Evolutionary conservation across 2,329 filamentous ascomycete species (phyloP).

Genomic region (Talaromyces verruculosus): DNA sequence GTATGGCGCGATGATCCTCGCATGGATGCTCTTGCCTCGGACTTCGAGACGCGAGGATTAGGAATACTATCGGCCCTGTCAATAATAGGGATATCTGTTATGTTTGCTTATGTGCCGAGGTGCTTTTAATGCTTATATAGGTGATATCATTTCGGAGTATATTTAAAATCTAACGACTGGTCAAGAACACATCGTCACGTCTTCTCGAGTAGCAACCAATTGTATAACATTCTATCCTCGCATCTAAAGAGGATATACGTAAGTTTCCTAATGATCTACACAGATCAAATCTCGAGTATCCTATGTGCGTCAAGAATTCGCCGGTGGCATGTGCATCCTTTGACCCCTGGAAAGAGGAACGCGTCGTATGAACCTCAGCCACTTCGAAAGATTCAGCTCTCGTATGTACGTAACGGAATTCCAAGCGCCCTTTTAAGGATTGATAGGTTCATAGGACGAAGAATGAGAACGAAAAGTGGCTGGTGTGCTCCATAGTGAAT

Average conservation of each 20-base stretch:
- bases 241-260: neutral
- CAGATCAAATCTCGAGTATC: neutral
- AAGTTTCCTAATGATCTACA: neutral
- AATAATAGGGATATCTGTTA: neutral
- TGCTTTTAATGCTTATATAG: neutral
- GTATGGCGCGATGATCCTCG: conserved; percentile 55
- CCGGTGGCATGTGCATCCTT: conserved; percentile 3
- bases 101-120: neutral
- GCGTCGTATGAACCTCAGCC: conserved; percentile 9
- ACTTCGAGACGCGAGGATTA: conserved; percentile 53
- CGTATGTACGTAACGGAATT: neutral
- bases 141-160: neutral
- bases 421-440: neutral
- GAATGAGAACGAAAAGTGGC: neutral
- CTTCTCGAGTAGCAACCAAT: neutral
- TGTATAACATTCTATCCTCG: neutral
- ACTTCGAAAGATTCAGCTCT: neutral
- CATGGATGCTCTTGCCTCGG: conserved; percentile 54
- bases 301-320: conserved; percentile 1
- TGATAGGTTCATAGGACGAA: neutral
- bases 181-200: neutral
- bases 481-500: neutral
- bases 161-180: neutral
- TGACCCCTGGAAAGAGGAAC: neutral
- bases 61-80: conserved; percentile 11